Evolutionary conservation across 2,329 filamentous ascomycete species (phyloP).

Genomic region (Exophiala mesophila): DNA sequence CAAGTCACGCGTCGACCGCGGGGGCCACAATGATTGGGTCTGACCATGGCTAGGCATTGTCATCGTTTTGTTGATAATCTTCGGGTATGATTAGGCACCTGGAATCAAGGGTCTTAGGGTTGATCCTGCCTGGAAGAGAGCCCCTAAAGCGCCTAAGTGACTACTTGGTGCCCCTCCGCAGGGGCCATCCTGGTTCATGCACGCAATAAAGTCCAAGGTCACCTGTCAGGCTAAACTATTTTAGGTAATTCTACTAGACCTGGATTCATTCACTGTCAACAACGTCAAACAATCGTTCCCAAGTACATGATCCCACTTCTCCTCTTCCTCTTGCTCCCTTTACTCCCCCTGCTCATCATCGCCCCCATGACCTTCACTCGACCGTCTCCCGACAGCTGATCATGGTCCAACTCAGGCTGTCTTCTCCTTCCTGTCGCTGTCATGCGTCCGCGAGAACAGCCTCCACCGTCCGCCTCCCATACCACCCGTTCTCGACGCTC

Average conservation of each 20-base stretch:
- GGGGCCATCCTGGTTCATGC: background rate
- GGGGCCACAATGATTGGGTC: no score
- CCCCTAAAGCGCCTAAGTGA: background rate
- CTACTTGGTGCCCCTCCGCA: background rate
- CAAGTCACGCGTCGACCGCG: no score
- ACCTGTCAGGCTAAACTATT: background rate
- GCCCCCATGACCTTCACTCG: background rate
- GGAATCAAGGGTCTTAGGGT: no score
- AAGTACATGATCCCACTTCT: no score
- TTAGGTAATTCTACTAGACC: background rate
- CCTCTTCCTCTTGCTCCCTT: no score
- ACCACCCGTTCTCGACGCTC: conserved; percentile 27
- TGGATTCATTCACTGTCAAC: background rate
- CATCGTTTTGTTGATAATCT: no score
- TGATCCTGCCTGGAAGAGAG: no score
- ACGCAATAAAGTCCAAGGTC: background rate
- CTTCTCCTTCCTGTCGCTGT: conserved; percentile 38
- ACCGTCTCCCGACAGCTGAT: background rate
- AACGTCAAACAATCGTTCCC: no score
- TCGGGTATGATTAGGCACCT: no score
- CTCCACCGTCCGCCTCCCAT: conserved; percentile 2
- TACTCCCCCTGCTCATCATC: no score
- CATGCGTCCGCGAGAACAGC: conserved; percentile 36
- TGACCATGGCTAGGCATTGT: no score
- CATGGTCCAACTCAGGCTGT: conserved; percentile 14